These are phyloP conservation scores for Phytopythium aichiense DNA, from an alignment of 352 stramenopile genomes.

Conservation along the genomic window DNA sequence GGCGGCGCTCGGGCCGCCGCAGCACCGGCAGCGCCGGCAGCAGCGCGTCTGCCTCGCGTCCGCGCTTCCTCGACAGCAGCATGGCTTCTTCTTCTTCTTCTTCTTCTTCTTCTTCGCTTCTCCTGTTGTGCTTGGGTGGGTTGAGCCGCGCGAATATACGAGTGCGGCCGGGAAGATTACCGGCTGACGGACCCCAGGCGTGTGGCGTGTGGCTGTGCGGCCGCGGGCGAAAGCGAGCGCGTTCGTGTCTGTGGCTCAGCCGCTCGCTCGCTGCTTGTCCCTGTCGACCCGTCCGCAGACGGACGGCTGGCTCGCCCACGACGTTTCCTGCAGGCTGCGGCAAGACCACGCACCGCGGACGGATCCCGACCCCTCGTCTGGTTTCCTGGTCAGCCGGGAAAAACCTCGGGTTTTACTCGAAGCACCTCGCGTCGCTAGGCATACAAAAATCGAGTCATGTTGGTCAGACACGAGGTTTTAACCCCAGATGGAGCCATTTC, in stretches of 20 bases:
- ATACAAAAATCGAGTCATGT: neutral
- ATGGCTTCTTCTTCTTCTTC: slow-evolving; percentile 8
- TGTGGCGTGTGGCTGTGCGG: neutral
- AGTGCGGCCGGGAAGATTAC: neutral
- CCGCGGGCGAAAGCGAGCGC: neutral
- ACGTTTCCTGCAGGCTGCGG: neutral
- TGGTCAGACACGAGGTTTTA: neutral
- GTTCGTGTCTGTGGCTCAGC: neutral
- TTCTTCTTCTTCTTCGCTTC: neutral
- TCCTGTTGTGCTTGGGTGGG: neutral
- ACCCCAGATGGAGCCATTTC: neutral
- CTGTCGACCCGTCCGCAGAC: neutral
- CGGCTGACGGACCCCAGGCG: neutral
- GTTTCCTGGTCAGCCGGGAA: neutral
- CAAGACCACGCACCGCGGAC: neutral
- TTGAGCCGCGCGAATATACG: neutral
- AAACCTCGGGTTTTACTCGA: neutral
- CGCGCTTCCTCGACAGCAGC: slow-evolving; percentile 52
- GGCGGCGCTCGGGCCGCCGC: slow-evolving; percentile 8
- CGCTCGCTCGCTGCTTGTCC: neutral
- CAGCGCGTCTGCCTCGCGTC: slow-evolving; percentile 22
- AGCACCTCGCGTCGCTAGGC: neutral
- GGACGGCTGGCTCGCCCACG: neutral
- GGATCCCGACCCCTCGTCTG: neutral
- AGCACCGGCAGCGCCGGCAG: neutral